These are phyloP conservation scores for Cyberlindnera samutprakarnensis DNA, from an alignment of 805 yeast genomes.

Conservation along the genomic window DNA sequence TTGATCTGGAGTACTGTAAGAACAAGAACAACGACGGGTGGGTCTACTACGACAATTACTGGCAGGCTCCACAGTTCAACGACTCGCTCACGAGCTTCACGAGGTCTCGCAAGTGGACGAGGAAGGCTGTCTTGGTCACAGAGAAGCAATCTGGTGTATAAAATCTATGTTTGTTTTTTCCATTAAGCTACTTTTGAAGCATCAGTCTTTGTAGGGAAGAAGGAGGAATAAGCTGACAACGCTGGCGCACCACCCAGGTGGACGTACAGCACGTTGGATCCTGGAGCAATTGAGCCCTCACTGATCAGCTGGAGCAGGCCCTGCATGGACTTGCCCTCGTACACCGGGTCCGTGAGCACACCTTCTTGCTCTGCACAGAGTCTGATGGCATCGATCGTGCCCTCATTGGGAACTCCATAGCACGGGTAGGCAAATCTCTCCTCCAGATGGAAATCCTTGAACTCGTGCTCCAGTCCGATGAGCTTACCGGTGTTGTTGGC, in stretches of 20 bases:
- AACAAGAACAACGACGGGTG: slow-evolving; percentile 39
- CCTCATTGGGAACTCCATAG: slow-evolving; percentile 14
- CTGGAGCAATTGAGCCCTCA: slow-evolving; percentile 9
- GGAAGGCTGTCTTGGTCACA: slow-evolving; percentile 32
- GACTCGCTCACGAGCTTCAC: slow-evolving; percentile 48
- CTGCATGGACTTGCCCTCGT: slow-evolving; percentile 16
- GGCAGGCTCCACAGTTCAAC: slow-evolving; percentile 33
- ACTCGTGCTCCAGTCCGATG: slow-evolving; percentile 10
- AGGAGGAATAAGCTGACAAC: slow-evolving; percentile 12
- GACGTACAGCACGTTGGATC: slow-evolving; percentile 12
- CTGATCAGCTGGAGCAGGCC: slow-evolving; percentile 10
- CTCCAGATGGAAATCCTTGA: slow-evolving; percentile 10
- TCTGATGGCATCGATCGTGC: slow-evolving; percentile 14
- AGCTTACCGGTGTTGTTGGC: slow-evolving; percentile 14
- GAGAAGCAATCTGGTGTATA: slow-evolving; percentile 3
- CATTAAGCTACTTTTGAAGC: not conserved
- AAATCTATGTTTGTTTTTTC: not conserved
- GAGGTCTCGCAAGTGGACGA: slow-evolving; percentile 42
- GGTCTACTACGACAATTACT: slow-evolving; percentile 44
- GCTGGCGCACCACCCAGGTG: slow-evolving; percentile 16
- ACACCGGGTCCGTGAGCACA: slow-evolving; percentile 13
- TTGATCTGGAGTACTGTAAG: slow-evolving; percentile 35
- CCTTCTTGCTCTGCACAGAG: slow-evolving; percentile 14
- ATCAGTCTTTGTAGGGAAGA: slow-evolving; percentile 12
- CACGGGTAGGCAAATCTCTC: slow-evolving; percentile 13